Evolutionary conservation across 345 rosid genomes (phyloP).

Genomic region (Microthlaspi erraticum): DNA sequence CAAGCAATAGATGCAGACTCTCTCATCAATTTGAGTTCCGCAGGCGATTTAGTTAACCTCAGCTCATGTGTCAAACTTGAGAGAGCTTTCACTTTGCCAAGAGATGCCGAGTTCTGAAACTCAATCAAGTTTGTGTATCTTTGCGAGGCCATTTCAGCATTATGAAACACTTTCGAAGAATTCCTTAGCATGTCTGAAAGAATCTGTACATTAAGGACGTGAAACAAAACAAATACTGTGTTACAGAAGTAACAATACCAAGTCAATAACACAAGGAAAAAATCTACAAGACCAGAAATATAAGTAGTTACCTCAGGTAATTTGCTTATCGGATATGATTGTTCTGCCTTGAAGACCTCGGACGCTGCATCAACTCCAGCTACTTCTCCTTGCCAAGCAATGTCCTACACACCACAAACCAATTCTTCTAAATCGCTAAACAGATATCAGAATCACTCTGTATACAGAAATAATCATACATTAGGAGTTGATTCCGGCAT

Average conservation of each 20-base stretch:
- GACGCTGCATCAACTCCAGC: constrained; percentile 93
- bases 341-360: constrained; percentile 78
- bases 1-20: constrained; percentile 95
- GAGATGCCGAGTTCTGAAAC: constrained; percentile 55
- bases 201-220: constrained; percentile 55
- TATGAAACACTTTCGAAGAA: constrained; percentile 81
- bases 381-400: constrained; percentile 86
- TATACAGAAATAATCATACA: constrained; percentile 49
- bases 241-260: not conserved
- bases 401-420: constrained; percentile 60
- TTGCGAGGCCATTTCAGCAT: constrained; percentile 63
- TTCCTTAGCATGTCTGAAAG: constrained; percentile 80
- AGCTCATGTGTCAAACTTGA: constrained; percentile 70
- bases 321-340: constrained; percentile 79
- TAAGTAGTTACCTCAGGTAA: constrained; percentile 64
- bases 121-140: constrained; percentile 69
- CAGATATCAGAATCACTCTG: not conserved
- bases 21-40: constrained; percentile 89
- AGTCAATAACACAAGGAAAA: constrained; percentile 1
- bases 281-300: not conserved
- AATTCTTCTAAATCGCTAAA: constrained; percentile 8
- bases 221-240: not conserved
- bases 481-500: constrained; percentile 85
- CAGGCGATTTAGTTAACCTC: constrained; percentile 84
- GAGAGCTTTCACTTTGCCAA: constrained; percentile 66